These are phyloP conservation scores for Starmerella khaoyaiensis DNA, from an alignment of 805 yeast genomes.

Conservation along the genomic window DNA sequence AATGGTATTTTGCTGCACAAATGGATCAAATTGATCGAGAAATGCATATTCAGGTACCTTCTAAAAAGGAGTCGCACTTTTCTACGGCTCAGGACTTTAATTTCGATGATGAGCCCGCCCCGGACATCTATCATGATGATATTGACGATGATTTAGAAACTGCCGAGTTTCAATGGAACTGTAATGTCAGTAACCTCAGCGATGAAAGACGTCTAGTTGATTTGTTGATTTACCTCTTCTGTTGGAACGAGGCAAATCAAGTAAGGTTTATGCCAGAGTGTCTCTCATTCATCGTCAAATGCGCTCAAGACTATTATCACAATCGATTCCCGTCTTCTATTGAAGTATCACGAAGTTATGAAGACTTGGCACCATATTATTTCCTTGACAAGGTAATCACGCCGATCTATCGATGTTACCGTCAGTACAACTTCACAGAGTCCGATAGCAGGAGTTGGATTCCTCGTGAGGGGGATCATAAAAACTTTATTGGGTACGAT, in stretches of 20 bases:
- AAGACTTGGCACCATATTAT: conserved; percentile 2
- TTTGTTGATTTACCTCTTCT: conserved; percentile 51
- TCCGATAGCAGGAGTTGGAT: conserved; percentile 33
- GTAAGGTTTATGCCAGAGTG: conserved; percentile 83
- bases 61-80: neutral
- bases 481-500: conserved; percentile 67
- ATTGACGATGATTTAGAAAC: conserved; percentile 25
- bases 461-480: conserved; percentile 49
- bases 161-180: conserved; percentile 37
- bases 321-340: conserved; percentile 1
- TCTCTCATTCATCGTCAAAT: conserved; percentile 68
- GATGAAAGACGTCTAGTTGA: conserved; percentile 49
- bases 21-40: conserved; percentile 39
- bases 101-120: too few species aligned
- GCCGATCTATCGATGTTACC: conserved; percentile 54
- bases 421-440: conserved; percentile 40
- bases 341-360: neutral
- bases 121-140: too few species aligned
- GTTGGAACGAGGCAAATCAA: conserved; percentile 89
- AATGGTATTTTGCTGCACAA: conserved; percentile 67
- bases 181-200: conserved; percentile 37
- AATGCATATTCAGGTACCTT: too few species aligned
- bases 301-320: conserved; percentile 52
- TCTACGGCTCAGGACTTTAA: neutral
- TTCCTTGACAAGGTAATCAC: conserved; percentile 54